A percentile compares a stretch with the other conserved stretches of the same genome.
Conservation (phyloP, 1,284 basidiomycete species). For the Volvariella volvacea region DNA sequence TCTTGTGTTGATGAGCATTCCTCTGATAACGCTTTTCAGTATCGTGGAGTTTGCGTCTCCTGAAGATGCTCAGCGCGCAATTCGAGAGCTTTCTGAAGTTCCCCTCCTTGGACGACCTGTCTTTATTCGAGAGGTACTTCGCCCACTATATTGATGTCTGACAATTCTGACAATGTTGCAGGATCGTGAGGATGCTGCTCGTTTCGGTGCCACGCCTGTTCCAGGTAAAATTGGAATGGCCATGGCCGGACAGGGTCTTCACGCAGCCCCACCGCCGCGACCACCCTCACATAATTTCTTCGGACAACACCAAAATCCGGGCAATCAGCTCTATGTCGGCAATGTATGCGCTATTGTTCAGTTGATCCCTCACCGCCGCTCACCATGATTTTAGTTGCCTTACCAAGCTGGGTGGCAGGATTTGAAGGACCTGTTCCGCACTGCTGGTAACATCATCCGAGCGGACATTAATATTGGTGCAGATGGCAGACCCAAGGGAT, state of each 20-base stretch:
- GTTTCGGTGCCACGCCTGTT: conserved; percentile 90
- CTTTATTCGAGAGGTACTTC: conserved; percentile 87
- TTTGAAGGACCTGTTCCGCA: conserved; percentile 93
- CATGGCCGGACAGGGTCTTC: conserved; percentile 74
- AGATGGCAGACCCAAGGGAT: conserved; percentile 92
- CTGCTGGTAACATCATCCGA: conserved; percentile 89
- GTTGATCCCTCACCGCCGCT: conserved; percentile 7
- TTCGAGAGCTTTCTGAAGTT: conserved; percentile 84
- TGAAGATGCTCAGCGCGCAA: conserved; percentile 82
- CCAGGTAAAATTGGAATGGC: conserved; percentile 91
- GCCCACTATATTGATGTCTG: conserved; percentile 1
- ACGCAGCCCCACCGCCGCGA: conserved; percentile 69
- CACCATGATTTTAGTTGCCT: conserved; percentile 75
- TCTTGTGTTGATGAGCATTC: not conserved
- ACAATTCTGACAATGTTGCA: conserved; percentile 24
- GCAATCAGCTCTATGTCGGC: conserved; percentile 88
- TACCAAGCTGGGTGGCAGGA: conserved; percentile 98
- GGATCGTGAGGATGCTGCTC: conserved; percentile 95
- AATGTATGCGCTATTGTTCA: conserved; percentile 52
- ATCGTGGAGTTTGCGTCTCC: conserved; percentile 87
- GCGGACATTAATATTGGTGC: conserved; percentile 91
- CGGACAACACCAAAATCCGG: conserved; percentile 56
- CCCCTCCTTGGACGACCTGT: conserved; percentile 86
- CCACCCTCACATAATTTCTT: conserved; percentile 70
- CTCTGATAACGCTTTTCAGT: conserved; percentile 21